Evolutionary conservation across 371 early-diverging fungal genomes (phyloP), one percentile per base, ranked within the genome.

Genomic region (Mucor ambiguus): DNA sequence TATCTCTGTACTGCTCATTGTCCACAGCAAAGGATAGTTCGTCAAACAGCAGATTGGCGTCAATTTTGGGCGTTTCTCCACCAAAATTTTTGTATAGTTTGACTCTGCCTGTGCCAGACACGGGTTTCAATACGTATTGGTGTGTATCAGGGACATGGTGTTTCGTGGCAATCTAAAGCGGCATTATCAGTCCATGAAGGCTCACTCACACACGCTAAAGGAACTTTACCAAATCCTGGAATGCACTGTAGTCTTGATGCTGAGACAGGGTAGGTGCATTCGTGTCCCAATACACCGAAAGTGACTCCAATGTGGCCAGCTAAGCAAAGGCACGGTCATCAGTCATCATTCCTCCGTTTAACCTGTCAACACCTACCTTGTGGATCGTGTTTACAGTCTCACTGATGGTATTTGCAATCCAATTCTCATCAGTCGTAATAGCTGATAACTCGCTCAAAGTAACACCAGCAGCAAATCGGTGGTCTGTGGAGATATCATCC

Each of bases 241-340:
- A 90, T 5, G 70, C 61, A 35, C 83, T 68, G 57, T 87, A 73
- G 11, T 85, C 73, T n/a, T 88, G 84, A 22, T 87, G 83, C 16
- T 85, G 84, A 26, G 83, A 76, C 49, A 97, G 74, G 8, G 93
- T 89, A 30, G 69, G 68, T 8, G 92, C 77, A 63, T 92, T 85
- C 4, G 96, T 95, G 68, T 96, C 92, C 93, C 95, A 97, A 75
- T 98, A 98, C 43, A 96, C 71, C 0, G 95, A 89, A 18, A 98
- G 76, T 14, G 90, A 89, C 22, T 90, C 91, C 59, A 98, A 76
- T 22, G 88, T 89, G 33, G 93, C 78, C 65, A 95, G 78, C 91
- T 87, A 70, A 69, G 18, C 16, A 35, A 33, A 33, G 33, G 1
- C n/a, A n/a, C n/a, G n/a, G n/a, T n/a, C n/a, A n/a, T n/a, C n/a